Evolutionary conservation across 208 protist genomes (phyloP).

Genomic region (Novymonas esmeraldas): DNA sequence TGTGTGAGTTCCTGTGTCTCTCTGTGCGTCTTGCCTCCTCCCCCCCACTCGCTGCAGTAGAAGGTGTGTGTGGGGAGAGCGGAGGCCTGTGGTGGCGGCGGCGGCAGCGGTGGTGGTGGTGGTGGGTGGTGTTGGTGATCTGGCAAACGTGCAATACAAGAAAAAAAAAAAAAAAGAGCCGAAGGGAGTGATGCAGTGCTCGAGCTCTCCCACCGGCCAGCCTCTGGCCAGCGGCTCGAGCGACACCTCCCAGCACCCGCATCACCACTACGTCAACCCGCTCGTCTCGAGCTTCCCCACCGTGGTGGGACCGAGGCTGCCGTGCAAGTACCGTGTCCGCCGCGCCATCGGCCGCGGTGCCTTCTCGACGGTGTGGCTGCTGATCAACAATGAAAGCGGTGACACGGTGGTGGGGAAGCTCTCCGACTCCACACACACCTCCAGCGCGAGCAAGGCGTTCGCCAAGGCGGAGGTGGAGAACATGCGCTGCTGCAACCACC

Average conservation of each 20-base stretch:
- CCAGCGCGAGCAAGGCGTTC: slow-evolving; percentile 41
- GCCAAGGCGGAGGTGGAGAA: slow-evolving; percentile 57
- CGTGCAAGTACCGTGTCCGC: slow-evolving; percentile 55
- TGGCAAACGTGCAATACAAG: background rate
- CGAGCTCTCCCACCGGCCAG: background rate
- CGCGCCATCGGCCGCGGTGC: slow-evolving; percentile 55
- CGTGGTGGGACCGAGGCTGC: slow-evolving; percentile 46
- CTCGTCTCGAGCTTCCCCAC: slow-evolving; percentile 52
- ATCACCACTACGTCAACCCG: slow-evolving; percentile 45
- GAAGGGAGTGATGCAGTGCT: slow-evolving; percentile 9
- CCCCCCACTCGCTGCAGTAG: background rate
- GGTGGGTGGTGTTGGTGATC: too few relatives aligned
- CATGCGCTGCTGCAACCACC: slow-evolving; percentile 58
- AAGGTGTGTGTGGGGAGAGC: too few relatives aligned
- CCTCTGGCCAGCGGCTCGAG: background rate
- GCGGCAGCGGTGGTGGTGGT: too few relatives aligned
- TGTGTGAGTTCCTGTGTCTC: background rate
- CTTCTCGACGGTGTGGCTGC: slow-evolving; percentile 67
- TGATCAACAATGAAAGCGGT: slow-evolving; percentile 56
- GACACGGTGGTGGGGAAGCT: slow-evolving; percentile 67
- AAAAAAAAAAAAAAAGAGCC: background rate
- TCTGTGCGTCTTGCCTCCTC: background rate
- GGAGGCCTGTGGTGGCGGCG: too few relatives aligned
- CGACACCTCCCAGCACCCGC: background rate
- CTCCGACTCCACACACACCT: slow-evolving; percentile 38